Conservation (phyloP, 1,139 yeast genomes). For the Hansenula anomala region DNA sequence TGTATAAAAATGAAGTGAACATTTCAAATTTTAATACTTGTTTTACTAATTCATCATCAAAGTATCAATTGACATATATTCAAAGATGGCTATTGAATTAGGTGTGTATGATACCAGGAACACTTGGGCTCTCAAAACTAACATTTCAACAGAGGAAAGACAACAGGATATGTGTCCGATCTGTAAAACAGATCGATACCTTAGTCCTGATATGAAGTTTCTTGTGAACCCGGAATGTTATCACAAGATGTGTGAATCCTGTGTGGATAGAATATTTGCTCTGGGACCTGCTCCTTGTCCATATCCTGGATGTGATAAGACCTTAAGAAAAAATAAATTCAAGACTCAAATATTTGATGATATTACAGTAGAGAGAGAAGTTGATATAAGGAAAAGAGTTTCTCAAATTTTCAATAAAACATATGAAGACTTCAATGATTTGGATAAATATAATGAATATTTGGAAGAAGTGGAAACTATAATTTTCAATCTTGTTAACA, state of each 20-base stretch:
- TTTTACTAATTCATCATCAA: not conserved
- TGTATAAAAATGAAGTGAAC: too few species aligned
- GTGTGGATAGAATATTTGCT: constrained; percentile 91
- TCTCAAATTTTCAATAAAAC: constrained; percentile 75
- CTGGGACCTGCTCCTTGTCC: constrained; percentile 98
- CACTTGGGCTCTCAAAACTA: too few species aligned
- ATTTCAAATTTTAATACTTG: too few species aligned
- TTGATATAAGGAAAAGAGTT: constrained; percentile 82
- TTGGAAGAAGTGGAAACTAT: constrained; percentile 80
- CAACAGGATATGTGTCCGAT: constrained; percentile 87
- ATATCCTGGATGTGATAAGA: constrained; percentile 85
- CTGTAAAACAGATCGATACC: constrained; percentile 90
- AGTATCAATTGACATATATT: not conserved
- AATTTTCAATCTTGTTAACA: constrained; percentile 70
- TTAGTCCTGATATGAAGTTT: constrained; percentile 90
- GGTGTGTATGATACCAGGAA: not conserved
- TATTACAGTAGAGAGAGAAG: constrained; percentile 81
- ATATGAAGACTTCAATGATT: constrained; percentile 63
- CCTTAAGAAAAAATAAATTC: constrained; percentile 80
- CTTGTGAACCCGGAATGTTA: constrained; percentile 96
- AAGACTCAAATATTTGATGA: constrained; percentile 92
- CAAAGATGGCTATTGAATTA: constrained; percentile 1
- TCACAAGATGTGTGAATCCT: constrained; percentile 94
- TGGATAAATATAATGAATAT: constrained; percentile 66
- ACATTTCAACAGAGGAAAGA: not conserved